These are phyloP conservation scores for Garcia nutans DNA, from an alignment of 345 rosid species.

Conservation along the genomic window DNA sequence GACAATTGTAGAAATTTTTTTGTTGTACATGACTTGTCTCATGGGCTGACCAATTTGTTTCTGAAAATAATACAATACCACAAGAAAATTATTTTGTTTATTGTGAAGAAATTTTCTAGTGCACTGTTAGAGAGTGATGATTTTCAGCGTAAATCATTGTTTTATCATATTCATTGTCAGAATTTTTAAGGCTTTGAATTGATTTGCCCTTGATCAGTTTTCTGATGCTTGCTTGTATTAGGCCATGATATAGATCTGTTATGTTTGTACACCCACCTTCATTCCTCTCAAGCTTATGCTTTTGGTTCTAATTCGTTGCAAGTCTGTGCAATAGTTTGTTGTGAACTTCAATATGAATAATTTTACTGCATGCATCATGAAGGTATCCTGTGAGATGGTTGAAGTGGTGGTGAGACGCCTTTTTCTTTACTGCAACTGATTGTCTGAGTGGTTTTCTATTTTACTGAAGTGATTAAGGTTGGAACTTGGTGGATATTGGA, in stretches of 20 bases:
- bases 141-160: not conserved
- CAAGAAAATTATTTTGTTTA: constrained; percentile 1
- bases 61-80: constrained; percentile 2
- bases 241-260: not conserved
- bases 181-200: not conserved
- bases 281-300: not conserved
- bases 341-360: not conserved
- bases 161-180: not conserved
- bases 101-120: not conserved
- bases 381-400: not conserved
- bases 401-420: not conserved
- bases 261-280: not conserved
- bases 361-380: not conserved
- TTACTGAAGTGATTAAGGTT: not conserved
- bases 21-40: not conserved
- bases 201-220: not conserved
- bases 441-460: too few species aligned
- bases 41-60: not conserved
- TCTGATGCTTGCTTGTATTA: not conserved
- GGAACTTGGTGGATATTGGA: not conserved
- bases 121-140: not conserved
- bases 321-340: not conserved
- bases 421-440: not conserved
- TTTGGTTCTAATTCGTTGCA: not conserved
- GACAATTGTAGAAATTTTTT: not conserved